Percentiles rank a stretch among this genome's conserved stretches.
These are phyloP conservation scores for Vitis cinerea DNA, from an alignment of 164 flowering plant species.

Conservation along the genomic window DNA sequence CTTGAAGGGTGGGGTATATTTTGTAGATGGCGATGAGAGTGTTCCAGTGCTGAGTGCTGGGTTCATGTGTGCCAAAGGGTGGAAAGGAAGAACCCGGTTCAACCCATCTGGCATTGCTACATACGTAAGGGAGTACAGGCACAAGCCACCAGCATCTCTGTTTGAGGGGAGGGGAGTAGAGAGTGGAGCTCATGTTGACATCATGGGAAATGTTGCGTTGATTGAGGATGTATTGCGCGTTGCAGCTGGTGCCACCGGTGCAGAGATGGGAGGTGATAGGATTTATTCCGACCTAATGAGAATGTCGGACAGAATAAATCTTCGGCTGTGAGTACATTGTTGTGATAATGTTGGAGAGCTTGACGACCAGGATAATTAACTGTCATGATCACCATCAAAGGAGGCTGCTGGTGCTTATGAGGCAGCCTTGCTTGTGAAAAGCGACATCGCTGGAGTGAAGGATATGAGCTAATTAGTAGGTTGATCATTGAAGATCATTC, in stretches of 20 bases:
- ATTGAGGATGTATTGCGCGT: constrained; percentile 69
- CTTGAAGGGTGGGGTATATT: constrained; percentile 54
- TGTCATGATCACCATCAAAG: neutral
- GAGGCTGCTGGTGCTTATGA: no score
- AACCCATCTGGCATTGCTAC: constrained; percentile 69
- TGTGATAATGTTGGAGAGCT: neutral
- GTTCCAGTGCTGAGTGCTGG: constrained; percentile 75
- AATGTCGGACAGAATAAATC: constrained; percentile 53
- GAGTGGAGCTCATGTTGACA: constrained; percentile 76
- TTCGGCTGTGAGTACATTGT: constrained; percentile 32
- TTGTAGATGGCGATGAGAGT: constrained; percentile 71
- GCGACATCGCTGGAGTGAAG: no score
- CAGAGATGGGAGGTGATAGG: constrained; percentile 61
- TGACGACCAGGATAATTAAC: neutral
- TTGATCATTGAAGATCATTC: neutral
- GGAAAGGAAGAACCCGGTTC: constrained; percentile 68
- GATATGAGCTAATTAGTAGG: no score
- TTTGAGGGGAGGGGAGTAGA: constrained; percentile 64
- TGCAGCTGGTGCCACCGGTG: constrained; percentile 67
- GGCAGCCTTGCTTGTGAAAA: no score
- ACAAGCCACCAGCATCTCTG: constrained; percentile 57
- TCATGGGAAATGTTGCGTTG: constrained; percentile 75
- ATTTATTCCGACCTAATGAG: constrained; percentile 57
- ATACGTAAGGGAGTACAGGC: constrained; percentile 58
- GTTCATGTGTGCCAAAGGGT: constrained; percentile 83